Evolutionary conservation across 495 filamentous ascomycete genomes (phyloP).

Genomic region (Opeltia flavorubescens): DNA sequence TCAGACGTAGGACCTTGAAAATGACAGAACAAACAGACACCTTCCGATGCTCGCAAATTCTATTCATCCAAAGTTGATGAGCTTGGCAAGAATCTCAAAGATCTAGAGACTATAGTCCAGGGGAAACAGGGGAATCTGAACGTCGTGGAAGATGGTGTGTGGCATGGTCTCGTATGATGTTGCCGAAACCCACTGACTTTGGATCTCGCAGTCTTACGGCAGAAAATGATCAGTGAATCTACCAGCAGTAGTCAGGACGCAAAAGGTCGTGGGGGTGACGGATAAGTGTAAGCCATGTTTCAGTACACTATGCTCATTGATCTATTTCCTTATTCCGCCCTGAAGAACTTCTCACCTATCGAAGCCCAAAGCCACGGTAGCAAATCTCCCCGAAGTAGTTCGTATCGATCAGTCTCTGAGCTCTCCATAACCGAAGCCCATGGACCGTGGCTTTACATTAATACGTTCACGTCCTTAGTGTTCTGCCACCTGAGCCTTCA

Average conservation of each 20-base stretch:
- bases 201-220: constrained; percentile 34
- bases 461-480: no score
- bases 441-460: no score
- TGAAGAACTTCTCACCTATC: no score
- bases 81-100: constrained; percentile 61
- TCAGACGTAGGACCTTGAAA: not conserved
- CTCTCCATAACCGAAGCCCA: no score
- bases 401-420: no score
- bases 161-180: not conserved
- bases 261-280: constrained; percentile 4
- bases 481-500: not conserved
- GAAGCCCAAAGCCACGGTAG: not conserved
- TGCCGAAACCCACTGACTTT: not conserved
- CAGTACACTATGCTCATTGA: no score
- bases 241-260: not conserved
- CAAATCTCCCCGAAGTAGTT: no score
- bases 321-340: no score
- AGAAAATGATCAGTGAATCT: constrained; percentile 34
- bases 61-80: constrained; percentile 77
- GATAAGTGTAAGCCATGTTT: no score
- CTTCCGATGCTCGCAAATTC: constrained; percentile 65
- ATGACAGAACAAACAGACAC: constrained; percentile 28
- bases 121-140: constrained; percentile 72
- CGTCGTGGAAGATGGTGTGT: constrained; percentile 75
- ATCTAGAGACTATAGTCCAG: constrained; percentile 75